Evolutionary conservation across 179 eudicot species (phyloP), one percentile per base, ranked within the genome.

Genomic region (Silene vulgaris): DNA sequence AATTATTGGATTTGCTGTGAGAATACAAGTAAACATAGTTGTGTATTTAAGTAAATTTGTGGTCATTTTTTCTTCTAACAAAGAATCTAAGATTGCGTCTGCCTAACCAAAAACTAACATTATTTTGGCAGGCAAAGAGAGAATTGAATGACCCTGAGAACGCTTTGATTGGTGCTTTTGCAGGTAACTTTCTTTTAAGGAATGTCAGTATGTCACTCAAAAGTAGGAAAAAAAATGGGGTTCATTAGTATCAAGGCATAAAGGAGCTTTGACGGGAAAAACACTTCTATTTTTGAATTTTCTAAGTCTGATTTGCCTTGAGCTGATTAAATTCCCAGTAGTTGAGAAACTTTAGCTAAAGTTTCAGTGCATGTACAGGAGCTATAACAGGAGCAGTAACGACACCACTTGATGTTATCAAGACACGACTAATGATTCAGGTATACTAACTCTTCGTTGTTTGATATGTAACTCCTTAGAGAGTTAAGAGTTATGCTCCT

Each of bases 371-470:
- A 40, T 80, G 63, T 72, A 29, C 77, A 85, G 98, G 98, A 75
- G 97, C 91, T 57, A 81, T 94, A 67, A 91, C 98, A 45, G 98
- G 98, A 79, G 98, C 94, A 48, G 68, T 88, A 60, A 94, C 98
- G 5, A 94, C 98, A 50, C 98, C 97, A 57, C 86, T 91, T 63
- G 98, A 94, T 85, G 98, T 94, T 74, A 89, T 94, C 70, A 94
- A 94, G 81, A 94, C 98, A 68, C 89, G 98, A 74, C 84, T 94
- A 78, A 94, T 94, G 98, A 80, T 89, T 76, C 98, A 91, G 93
- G 98, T 93, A 78, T 73, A 43, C 4, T 0, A 23, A 0, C 60
- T 28, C 56, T 68, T 20, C 40, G n/a, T 19, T n/a, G 23, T 52
- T 45, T 59, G 4, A 20, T 17, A 12, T 12, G 12, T 28, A 9